Evolutionary conservation across 2,329 filamentous ascomycete species (phyloP), one percentile per base, ranked within the genome.

Genomic region (Colletotrichum neosansevieriae): DNA sequence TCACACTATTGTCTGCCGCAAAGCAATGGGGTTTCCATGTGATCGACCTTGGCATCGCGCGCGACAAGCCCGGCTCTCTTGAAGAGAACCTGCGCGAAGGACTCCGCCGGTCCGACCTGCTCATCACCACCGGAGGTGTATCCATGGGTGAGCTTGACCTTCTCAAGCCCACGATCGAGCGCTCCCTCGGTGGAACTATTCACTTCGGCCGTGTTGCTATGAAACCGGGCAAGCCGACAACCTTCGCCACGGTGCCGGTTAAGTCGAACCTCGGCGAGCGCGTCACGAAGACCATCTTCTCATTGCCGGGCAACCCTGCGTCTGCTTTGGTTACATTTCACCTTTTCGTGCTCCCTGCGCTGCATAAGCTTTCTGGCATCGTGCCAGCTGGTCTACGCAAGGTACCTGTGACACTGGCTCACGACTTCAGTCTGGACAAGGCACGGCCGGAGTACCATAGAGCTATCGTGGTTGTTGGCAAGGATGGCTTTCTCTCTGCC

Each of bases 61-160:
- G 85, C 45, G 93, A 97, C 78, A 88, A 88, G 80, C 85, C 91
- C 0, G 90, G 89, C 1, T 86, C 88, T 1, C 85, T 99, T 1
- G 95, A 98, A 76, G 84, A 91, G 74, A 89, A 86, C 2, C 86
- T 99, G 10, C 91, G 94, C 2, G 85, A 88, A 65, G 93, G 92
- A 1, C 83, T 98, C 69, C 87, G 92, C 19, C 83, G 84, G 54
- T 90, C 91, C 29, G 94, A 98, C 75, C 83, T 98, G 12, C 86
- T 99, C 66, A 89, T 99, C 75, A 98, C 96, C 15, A 95, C 92
- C 0, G 96, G 96, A 21, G 96, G 96, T 54, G 96, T 98, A 19
- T 97, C 93, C 10, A 99, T 99, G 96, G 96, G 96, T 64, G 96
- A 99, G 80, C 89, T 98, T 2, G 96, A 99, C 79, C 90, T 99